phyloP scores from a whole-genome alignment of 305 asterid species.

The Rubia occidens region DNA sequence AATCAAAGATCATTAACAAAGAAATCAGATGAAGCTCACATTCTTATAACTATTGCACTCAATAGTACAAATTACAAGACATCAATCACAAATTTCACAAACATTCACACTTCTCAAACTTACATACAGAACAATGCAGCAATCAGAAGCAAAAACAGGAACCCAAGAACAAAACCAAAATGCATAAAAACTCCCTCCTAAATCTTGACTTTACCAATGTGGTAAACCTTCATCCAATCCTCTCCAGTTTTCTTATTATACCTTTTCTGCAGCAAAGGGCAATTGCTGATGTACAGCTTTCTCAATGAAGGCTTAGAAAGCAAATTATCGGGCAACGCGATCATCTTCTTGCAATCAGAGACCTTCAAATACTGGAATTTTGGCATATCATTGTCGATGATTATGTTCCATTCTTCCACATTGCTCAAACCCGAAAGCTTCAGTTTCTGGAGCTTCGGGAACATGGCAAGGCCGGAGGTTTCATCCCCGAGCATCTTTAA shows the following conservation, averaged over 20 bases:
- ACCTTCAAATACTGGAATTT: slow-evolving; percentile 46
- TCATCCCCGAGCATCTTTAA: slow-evolving; percentile 18
- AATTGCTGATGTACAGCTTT: slow-evolving; percentile 35
- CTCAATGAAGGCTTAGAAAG: slow-evolving; percentile 21
- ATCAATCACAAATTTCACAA: background rate
- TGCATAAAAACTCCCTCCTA: background rate
- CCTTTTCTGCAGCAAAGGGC: slow-evolving; percentile 28
- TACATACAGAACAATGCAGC: background rate
- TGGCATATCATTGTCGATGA: slow-evolving; percentile 27
- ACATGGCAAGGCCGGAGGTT: slow-evolving; percentile 7
- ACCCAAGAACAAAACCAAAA: background rate
- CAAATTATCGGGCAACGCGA: slow-evolving; percentile 31
- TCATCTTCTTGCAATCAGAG: slow-evolving; percentile 34
- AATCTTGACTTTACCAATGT: slow-evolving; percentile 8
- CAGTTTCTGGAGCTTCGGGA: slow-evolving; percentile 48
- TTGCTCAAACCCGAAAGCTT: slow-evolving; percentile 38
- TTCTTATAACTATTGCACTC: background rate
- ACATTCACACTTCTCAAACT: background rate
- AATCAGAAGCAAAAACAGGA: background rate
- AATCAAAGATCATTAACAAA: background rate
- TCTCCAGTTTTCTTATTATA: slow-evolving; percentile 31
- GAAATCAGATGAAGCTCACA: background rate
- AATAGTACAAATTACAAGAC: background rate
- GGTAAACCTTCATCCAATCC: slow-evolving; percentile 27
- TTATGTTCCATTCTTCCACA: slow-evolving; percentile 45